phyloP scores from a whole-genome alignment of 2,329 filamentous ascomycete genomes.

The Phyllosticta capitalensis region DNA sequence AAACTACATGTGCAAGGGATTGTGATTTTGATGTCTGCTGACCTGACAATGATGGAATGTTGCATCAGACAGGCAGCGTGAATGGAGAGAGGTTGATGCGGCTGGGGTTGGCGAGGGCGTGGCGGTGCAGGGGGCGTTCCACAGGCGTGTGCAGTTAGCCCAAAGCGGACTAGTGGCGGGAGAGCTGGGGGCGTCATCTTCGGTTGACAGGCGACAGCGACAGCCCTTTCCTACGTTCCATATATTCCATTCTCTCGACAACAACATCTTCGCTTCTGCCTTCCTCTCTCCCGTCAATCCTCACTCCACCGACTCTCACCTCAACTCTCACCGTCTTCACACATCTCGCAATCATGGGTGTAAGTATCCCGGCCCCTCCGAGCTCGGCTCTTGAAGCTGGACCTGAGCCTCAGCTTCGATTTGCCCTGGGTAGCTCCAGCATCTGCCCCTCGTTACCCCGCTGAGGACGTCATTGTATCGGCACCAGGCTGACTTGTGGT shows the following conservation, averaged over 20 bases:
- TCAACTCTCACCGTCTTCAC: background rate
- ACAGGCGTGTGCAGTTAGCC: background rate
- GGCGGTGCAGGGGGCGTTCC: background rate
- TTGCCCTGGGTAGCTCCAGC: background rate
- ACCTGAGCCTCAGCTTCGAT: background rate
- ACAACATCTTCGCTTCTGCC: background rate
- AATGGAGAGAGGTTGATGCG: background rate
- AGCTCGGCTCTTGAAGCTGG: background rate
- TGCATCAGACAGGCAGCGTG: background rate
- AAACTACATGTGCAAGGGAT: background rate
- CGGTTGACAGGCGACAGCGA: background rate
- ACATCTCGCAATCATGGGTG: slow-evolving; percentile 1
- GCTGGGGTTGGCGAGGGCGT: background rate
- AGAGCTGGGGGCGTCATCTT: background rate
- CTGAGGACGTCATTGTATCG: slow-evolving; percentile 7
- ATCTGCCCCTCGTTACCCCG: slow-evolving; percentile 13
- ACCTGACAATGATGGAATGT: background rate
- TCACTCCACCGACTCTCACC: background rate
- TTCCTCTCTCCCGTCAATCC: background rate
- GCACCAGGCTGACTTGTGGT: slow-evolving; percentile 20
- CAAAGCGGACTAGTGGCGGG: background rate
- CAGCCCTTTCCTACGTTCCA: background rate
- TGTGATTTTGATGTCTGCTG: background rate
- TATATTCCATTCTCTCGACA: background rate
- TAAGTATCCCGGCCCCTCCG: slow-evolving; percentile 3